Evolutionary conservation across 805 yeast species (phyloP), one percentile per base, ranked within the genome.

Genomic region (Saccharomycopsis selenospora): DNA sequence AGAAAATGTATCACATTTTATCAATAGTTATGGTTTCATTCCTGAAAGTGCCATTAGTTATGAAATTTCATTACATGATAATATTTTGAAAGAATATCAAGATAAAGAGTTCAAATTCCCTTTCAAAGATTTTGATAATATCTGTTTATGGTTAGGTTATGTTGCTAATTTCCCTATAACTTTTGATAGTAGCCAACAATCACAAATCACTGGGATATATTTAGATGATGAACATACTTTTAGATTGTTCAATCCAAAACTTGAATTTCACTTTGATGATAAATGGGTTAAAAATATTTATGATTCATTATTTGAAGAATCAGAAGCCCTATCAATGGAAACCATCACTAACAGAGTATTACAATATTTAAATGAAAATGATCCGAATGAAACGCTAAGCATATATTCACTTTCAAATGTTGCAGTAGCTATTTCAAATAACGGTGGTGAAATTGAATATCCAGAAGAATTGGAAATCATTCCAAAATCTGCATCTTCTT

Each of bases 11-110:
- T 22, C 36, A 10, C 46, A 33, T 23, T 43, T 43, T 23, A 26
- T 43, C 23, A 28, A 36, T 24, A 24, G 23, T 18, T 43, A 43
- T 25, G 46, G 40, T 3, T 43, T 43, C n/a, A 27, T 43, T 29
- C 46, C 46, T 14, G 17, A 10, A 4, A 33, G 38, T 10, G 38
- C 38, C 4, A 14, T 14, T 20, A 33, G 38, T 33, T 20, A 33
- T 33, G 38, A 33, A 10, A 14, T 33, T 17, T 33, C 38, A 20
- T 33, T 33, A 6, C 38, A 33, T 33, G 38, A 14, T 10, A 20
- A 20, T 17, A 33, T 33, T 33, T 20, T 33, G 6, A 20, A 33
- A 17, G 18, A 10, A 17, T 33, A 10, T 10, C n/a, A 33, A 14
- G 38, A 33, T 10, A 17, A 14, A 20, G 10, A 33, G 10, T 7